Evolutionary conservation across 75 land plant species (phyloP).

Genomic region (Cryptomeria japonica): DNA sequence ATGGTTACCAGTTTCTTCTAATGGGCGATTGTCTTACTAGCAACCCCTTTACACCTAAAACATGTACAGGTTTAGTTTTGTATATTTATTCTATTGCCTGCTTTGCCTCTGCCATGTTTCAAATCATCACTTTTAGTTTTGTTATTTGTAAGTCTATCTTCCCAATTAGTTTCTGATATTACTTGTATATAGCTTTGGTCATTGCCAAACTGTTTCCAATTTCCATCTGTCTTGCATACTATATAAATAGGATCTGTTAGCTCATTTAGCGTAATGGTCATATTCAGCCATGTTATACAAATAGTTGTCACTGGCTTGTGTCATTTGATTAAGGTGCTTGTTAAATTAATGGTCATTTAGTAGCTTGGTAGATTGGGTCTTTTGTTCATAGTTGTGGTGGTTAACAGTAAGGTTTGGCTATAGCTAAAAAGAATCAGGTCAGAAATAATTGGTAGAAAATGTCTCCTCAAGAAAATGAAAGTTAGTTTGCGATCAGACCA

Average conservation of each 20-base stretch:
- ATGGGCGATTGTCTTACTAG: no score
- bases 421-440: not conserved
- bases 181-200: not conserved
- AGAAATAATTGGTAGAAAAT: not conserved
- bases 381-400: not conserved
- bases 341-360: not conserved
- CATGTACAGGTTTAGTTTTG: no score
- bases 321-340: no score
- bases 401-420: not conserved
- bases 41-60: no score
- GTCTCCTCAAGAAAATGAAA: not conserved
- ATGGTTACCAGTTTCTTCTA: no score
- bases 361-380: not conserved
- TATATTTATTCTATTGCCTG: no score
- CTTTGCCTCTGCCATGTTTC: no score
- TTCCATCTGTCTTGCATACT: no score
- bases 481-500: not conserved
- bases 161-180: no score
- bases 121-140: no score
- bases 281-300: not conserved
- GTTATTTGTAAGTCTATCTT: no score
- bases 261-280: not conserved
- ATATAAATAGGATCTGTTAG: not conserved
- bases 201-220: not conserved
- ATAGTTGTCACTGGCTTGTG: no score